phyloP scores from a whole-genome alignment of 495 filamentous ascomycete species.

The Aspergillus incahuasiensis region DNA sequence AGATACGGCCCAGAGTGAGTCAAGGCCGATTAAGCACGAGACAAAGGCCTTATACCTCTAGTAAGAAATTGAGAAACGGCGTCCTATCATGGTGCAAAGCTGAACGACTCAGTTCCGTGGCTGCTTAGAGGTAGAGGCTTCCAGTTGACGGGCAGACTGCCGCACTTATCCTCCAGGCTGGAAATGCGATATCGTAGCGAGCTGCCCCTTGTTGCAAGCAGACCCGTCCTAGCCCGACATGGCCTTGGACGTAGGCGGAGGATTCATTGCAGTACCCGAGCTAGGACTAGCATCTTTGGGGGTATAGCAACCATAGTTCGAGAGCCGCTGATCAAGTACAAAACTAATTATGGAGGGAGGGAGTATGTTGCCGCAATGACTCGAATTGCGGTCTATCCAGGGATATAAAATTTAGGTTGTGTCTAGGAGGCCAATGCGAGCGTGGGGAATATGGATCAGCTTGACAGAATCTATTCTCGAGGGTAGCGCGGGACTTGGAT shows the following conservation, averaged over 20 bases:
- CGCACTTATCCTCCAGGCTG: neutral
- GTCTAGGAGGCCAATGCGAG: neutral
- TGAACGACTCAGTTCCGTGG: neutral
- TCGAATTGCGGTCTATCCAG: neutral
- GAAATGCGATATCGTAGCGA: neutral
- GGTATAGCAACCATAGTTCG: neutral
- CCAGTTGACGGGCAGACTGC: neutral
- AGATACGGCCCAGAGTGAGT: neutral
- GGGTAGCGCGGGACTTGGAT: neutral
- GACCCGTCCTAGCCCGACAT: neutral
- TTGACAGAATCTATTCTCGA: slow-evolving; percentile 1
- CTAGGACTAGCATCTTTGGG: neutral
- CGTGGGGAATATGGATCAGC: neutral
- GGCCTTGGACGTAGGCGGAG: neutral
- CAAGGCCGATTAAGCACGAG: neutral
- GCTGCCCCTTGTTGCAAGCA: slow-evolving; percentile 11
- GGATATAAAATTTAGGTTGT: neutral
- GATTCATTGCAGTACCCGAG: slow-evolving; percentile 2
- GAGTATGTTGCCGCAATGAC: neutral
- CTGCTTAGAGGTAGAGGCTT: neutral
- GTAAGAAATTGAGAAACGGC: neutral
- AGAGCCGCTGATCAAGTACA: neutral
- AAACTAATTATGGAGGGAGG: neutral
- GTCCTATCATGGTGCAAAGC: neutral
- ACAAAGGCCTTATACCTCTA: neutral